Evolutionary conservation across 257 asterid genomes (phyloP).

Genomic region (Solanum infundibuliforme): DNA sequence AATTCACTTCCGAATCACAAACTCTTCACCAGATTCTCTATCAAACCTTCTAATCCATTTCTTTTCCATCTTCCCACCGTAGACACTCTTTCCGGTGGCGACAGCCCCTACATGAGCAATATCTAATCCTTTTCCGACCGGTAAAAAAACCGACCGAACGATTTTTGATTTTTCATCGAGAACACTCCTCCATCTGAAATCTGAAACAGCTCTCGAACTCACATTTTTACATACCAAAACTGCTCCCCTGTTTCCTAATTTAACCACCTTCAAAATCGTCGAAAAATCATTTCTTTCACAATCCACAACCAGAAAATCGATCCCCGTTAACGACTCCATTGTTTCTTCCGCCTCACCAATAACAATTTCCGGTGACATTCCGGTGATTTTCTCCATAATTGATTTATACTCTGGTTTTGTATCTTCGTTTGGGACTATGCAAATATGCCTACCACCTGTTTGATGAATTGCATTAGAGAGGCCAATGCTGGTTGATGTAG

Average conservation of each 20-base stretch:
- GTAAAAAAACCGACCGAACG: neutral
- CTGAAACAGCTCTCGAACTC: neutral
- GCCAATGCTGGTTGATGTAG: neutral
- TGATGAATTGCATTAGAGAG: neutral
- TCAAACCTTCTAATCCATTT: conserved; percentile 4
- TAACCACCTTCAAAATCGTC: neutral
- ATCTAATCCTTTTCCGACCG: neutral
- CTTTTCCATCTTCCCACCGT: neutral
- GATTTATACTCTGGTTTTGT: neutral
- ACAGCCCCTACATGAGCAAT: neutral
- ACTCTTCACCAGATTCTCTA: conserved; percentile 3
- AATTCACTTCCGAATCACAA: neutral
- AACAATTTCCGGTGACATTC: neutral
- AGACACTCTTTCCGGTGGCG: neutral
- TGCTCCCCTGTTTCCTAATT: neutral
- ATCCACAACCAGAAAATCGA: neutral
- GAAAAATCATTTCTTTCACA: neutral
- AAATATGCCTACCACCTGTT: neutral
- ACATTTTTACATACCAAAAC: conserved; percentile 2
- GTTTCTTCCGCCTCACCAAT: neutral
- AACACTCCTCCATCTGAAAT: neutral
- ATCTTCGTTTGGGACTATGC: neutral
- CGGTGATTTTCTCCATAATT: neutral
- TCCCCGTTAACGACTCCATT: neutral
- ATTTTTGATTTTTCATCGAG: neutral